These are phyloP conservation scores for Colletotrichum sp. DNA, from an alignment of 2,329 filamentous ascomycete species.

Conservation along the genomic window DNA sequence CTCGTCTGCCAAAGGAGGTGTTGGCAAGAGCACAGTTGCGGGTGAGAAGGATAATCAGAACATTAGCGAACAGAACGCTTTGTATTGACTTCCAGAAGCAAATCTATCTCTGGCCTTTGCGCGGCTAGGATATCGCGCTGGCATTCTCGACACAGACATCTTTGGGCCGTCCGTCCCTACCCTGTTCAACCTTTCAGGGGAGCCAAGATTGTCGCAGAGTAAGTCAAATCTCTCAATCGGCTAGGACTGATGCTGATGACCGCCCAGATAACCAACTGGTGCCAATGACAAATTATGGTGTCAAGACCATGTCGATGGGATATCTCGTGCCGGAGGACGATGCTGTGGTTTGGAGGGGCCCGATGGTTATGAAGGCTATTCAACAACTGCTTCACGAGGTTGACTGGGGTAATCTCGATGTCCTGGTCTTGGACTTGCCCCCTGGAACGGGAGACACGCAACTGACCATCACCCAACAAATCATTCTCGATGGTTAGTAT, in stretches of 20 bases:
- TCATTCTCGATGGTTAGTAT: slow-evolving; percentile 77
- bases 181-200: slow-evolving; percentile 79
- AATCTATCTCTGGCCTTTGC: slow-evolving; percentile 91
- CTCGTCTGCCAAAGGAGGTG: slow-evolving; percentile 96
- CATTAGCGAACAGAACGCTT: background rate
- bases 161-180: slow-evolving; percentile 96
- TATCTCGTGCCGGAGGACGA: slow-evolving; percentile 82
- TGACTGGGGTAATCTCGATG: slow-evolving; percentile 87
- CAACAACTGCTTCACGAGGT: slow-evolving; percentile 96
- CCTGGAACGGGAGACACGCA: slow-evolving; percentile 96
- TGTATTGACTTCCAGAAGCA: slow-evolving; percentile 33
- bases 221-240: slow-evolving; percentile 16
- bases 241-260: background rate
- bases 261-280: slow-evolving; percentile 75
- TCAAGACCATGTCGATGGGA: slow-evolving; percentile 99
- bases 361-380: slow-evolving; percentile 97
- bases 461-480: slow-evolving; percentile 93
- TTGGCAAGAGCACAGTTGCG: slow-evolving; percentile 94
- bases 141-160: slow-evolving; percentile 94
- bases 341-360: slow-evolving; percentile 91
- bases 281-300: slow-evolving; percentile 90
- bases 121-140: slow-evolving; percentile 77
- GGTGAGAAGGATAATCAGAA: slow-evolving; percentile 49
- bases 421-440: slow-evolving; percentile 88
- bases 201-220: slow-evolving; percentile 79